Evolutionary conservation across 2,329 filamentous ascomycete genomes (phyloP).

Genomic region (Fusarium scirpi): DNA sequence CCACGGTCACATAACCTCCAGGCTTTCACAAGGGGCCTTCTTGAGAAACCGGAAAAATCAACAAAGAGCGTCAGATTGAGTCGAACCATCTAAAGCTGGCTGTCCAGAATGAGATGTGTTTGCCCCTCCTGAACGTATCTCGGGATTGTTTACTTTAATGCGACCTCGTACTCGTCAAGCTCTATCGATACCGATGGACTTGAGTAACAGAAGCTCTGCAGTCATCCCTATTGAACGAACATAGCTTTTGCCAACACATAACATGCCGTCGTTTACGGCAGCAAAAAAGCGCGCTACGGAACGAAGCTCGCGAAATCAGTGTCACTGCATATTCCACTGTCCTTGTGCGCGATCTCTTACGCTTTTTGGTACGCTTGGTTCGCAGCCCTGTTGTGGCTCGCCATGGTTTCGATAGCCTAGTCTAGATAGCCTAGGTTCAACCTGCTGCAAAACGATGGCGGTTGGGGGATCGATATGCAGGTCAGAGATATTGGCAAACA

Average conservation of each 20-base stretch:
- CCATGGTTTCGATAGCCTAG: constrained; percentile 12
- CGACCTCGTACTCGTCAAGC: not conserved
- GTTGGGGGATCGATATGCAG: constrained; percentile 4
- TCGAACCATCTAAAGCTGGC: not conserved
- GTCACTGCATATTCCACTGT: constrained; percentile 27
- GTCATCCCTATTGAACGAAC: constrained; percentile 21
- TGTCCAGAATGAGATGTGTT: not conserved
- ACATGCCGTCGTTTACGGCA: constrained; percentile 8
- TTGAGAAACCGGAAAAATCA: not conserved
- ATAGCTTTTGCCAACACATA: constrained; percentile 19
- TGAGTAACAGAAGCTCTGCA: constrained; percentile 28
- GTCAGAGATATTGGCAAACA: not conserved
- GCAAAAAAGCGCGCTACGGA: constrained; percentile 7
- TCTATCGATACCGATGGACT: not conserved
- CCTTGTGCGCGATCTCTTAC: constrained; percentile 27
- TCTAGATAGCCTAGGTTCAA: not conserved
- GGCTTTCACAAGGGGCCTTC: not conserved
- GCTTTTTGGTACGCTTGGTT: constrained; percentile 14
- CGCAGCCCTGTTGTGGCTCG: constrained; percentile 23
- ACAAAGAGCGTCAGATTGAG: not conserved
- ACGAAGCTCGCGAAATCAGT: constrained; percentile 13
- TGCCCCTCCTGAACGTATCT: not conserved
- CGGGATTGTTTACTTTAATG: not conserved
- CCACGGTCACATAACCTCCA: not conserved
- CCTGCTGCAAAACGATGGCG: constrained; percentile 20